Percentiles rank a stretch among this genome's conserved stretches.
These are phyloP conservation scores for Sarcomyxa edulis DNA, from an alignment of 768 basidiomycete genomes.

Conservation along the genomic window DNA sequence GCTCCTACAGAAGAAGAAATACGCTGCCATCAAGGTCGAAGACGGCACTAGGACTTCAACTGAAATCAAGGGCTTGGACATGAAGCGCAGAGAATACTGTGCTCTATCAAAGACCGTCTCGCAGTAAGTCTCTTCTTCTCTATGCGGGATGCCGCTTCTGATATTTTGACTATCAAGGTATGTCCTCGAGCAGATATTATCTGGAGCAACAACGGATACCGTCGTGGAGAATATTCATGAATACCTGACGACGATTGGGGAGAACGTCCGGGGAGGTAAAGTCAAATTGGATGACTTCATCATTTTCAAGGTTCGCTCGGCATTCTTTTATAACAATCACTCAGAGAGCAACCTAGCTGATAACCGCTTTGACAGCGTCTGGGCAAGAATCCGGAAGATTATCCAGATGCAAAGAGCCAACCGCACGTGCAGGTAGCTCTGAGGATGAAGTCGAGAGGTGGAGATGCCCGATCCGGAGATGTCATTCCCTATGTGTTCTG, in stretches of 20 bases:
- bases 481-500: conserved; percentile 98
- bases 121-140: conserved; percentile 50
- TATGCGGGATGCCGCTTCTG: background rate
- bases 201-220: conserved; percentile 83
- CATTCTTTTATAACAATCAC: background rate
- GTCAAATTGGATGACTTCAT: conserved; percentile 91
- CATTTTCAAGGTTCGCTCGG: conserved; percentile 72
- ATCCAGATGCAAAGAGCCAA: conserved; percentile 91
- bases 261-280: conserved; percentile 72
- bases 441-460: conserved; percentile 81
- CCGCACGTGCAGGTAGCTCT: conserved; percentile 97
- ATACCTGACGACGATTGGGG: conserved; percentile 72
- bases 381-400: conserved; percentile 95
- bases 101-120: conserved; percentile 88
- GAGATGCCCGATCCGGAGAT: conserved; percentile 78
- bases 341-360: background rate
- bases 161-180: conserved; percentile 49
- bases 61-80: conserved; percentile 96
- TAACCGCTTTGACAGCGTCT: conserved; percentile 54
- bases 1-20: conserved; percentile 98
- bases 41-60: conserved; percentile 71
- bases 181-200: conserved; percentile 85
- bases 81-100: conserved; percentile 98
- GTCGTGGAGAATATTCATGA: conserved; percentile 93
- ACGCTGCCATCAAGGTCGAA: conserved; percentile 94